Conservation (phyloP, 2,329 filamentous ascomycete species). For the Hirsutella rhossiliensis region DNA sequence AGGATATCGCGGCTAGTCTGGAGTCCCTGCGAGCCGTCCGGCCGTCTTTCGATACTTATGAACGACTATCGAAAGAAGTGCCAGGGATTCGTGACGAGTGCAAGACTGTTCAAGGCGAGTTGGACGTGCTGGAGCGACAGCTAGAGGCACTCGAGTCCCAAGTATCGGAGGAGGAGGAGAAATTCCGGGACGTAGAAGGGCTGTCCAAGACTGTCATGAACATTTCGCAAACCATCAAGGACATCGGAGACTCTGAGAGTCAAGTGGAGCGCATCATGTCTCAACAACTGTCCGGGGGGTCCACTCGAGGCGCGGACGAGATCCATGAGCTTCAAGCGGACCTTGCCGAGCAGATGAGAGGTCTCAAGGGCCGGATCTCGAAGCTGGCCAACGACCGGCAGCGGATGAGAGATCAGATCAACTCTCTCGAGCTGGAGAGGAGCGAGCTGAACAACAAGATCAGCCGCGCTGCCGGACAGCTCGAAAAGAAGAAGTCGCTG, state of each 20-base stretch:
- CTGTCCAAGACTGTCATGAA: conserved; percentile 64
- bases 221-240: conserved; percentile 60
- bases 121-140: conserved; percentile 43
- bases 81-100: conserved; percentile 56
- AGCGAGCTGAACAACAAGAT: conserved; percentile 66
- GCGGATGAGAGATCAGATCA: conserved; percentile 55
- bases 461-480: conserved; percentile 54
- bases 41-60: conserved; percentile 62
- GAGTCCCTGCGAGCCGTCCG: conserved; percentile 50
- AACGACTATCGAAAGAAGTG: conserved; percentile 58
- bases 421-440: conserved; percentile 61
- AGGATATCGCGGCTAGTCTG: conserved; percentile 35
- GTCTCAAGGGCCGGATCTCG: conserved; percentile 48
- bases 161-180: conserved; percentile 51
- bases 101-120: conserved; percentile 47
- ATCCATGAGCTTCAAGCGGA: conserved; percentile 66
- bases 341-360: conserved; percentile 54
- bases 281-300: conserved; percentile 58
- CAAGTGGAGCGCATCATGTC: conserved; percentile 66
- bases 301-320: conserved; percentile 63
- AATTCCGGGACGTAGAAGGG: conserved; percentile 61
- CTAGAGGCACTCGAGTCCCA: conserved; percentile 56
- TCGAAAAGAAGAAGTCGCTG: conserved; percentile 70
- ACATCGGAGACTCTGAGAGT: conserved; percentile 57
- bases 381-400: conserved; percentile 62